phyloP scores from a whole-genome alignment of 2,329 filamentous ascomycete genomes.

The Ophiostoma piceae region DNA sequence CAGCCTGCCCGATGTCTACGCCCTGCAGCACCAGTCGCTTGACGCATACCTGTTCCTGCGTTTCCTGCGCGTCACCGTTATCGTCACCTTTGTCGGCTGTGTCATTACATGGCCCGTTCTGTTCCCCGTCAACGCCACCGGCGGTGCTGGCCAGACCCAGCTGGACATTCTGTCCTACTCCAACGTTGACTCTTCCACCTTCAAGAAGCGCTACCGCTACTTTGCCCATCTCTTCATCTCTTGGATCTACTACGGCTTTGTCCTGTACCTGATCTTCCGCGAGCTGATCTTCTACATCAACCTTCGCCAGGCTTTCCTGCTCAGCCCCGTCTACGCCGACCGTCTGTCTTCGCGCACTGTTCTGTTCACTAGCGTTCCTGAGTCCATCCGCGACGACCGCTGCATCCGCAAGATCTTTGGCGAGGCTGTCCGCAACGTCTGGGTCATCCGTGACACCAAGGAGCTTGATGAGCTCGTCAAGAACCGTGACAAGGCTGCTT shows the following conservation, averaged over 20 bases:
- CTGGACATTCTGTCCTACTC: slow-evolving; percentile 74
- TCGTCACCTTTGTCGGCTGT: slow-evolving; percentile 78
- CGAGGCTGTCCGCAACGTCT: slow-evolving; percentile 72
- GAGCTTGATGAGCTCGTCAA: slow-evolving; percentile 76
- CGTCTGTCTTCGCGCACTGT: slow-evolving; percentile 89
- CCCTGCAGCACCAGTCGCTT: slow-evolving; percentile 84
- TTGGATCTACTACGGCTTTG: slow-evolving; percentile 80
- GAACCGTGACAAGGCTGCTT: slow-evolving; percentile 72
- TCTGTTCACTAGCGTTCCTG: slow-evolving; percentile 79
- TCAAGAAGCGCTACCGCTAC: slow-evolving; percentile 56
- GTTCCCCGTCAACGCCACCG: slow-evolving; percentile 81
- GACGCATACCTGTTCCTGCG: slow-evolving; percentile 89
- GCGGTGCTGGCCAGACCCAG: slow-evolving; percentile 58
- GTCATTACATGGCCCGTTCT: slow-evolving; percentile 82
- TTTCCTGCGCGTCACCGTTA: slow-evolving; percentile 70
- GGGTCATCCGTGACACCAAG: slow-evolving; percentile 73
- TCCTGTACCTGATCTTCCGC: slow-evolving; percentile 83
- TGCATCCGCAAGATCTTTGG: slow-evolving; percentile 77
- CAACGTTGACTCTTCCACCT: slow-evolving; percentile 57
- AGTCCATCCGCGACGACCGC: slow-evolving; percentile 69
- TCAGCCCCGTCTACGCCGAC: slow-evolving; percentile 75
- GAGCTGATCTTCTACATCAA: slow-evolving; percentile 95
- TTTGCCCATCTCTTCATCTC: slow-evolving; percentile 77
- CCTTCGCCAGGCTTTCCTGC: slow-evolving; percentile 83
- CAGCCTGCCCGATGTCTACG: slow-evolving; percentile 66